Evolutionary conservation across 2,329 filamentous ascomycete species (phyloP), one percentile per base, ranked within the genome.

Genomic region (Xylariaceae sp.): DNA sequence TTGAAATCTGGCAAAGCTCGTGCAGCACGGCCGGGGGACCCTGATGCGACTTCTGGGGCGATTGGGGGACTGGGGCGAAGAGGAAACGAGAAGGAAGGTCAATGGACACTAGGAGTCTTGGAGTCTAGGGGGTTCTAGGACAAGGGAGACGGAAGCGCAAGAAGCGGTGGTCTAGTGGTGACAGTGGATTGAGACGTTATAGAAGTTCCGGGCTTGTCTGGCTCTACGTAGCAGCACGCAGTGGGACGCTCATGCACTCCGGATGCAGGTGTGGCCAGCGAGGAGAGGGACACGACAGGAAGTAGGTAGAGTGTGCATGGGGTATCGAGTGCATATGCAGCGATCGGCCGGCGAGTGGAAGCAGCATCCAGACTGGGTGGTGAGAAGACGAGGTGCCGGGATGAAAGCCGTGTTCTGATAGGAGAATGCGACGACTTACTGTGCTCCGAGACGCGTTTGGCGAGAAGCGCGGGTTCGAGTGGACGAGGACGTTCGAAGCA

Each of bases 281-380:
- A 57, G 54, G 65, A 65, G 61, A 67, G 57, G 59, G 65, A 69
- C 69, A 73, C 68, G 69, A 72, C 70, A 73, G 66, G 68, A 65
- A 9, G 6, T 36, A 16, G n/a, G n/a, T n/a, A n/a, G n/a, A n/a
- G n/a, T n/a, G 58, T 68, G 60, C 58, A 54, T 56, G 48, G 53
- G 43, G 56, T 37, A 36, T 50, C 49, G 46, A 39, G 41, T 52
- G 71, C 71, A 73, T 72, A 71, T 73, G 70, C 71, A 73, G 66
- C 68, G 71, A 72, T 70, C 69, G 66, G 61, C 69, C 65, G 64
- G 63, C 61, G 64, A 60, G 64, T 65, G 63, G 63, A 65, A 58
- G n/a, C n/a, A 36, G 44, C 51, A 28, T 14, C 56, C 43, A 23
- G 54, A 55, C 29, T 56, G 47, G 43, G 21, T 33, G 33, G 11